A percentile compares a stretch with the other conserved stretches of the same genome.
Conservation (phyloP, 768 basidiomycete genomes). For the Suillus fuscotomentosus region DNA sequence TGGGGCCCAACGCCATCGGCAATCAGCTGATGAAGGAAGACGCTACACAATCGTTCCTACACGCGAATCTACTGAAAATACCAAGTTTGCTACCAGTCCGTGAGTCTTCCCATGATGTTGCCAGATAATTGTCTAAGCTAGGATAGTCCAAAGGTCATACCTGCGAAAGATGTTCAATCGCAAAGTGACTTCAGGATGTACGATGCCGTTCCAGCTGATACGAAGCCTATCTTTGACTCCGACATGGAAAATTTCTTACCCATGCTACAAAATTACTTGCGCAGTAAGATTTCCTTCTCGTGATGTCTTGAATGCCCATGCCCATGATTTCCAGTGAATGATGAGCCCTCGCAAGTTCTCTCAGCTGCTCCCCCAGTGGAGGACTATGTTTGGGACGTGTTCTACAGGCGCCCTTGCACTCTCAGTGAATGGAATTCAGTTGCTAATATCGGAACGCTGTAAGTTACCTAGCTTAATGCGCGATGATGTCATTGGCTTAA, state of each 20-base stretch:
- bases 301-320: not conserved
- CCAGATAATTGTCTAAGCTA: not conserved
- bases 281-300: conserved; percentile 39
- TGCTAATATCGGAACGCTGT: conserved; percentile 64
- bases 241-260: conserved; percentile 80
- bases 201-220: conserved; percentile 58
- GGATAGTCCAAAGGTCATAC: conserved; percentile 53
- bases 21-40: conserved; percentile 37
- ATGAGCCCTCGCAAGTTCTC: conserved; percentile 15
- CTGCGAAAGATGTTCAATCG: conserved; percentile 45
- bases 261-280: conserved; percentile 74
- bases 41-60: conserved; percentile 53
- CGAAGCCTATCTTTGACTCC: conserved; percentile 38
- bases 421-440: conserved; percentile 59
- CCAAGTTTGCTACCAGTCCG: conserved; percentile 36
- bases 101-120: conserved; percentile 21
- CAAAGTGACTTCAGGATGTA: conserved; percentile 62
- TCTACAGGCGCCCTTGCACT: conserved; percentile 67
- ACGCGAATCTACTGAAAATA: conserved; percentile 17
- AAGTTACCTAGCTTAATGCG: conserved; percentile 19
- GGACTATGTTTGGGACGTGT: conserved; percentile 85
- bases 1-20: conserved; percentile 16
- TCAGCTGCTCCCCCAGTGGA: conserved; percentile 20
- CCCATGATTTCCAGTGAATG: conserved; percentile 22
- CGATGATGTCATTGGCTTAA: not conserved